Conservation (phyloP, 169 alveolate species). For the Plasmodium blacklocki region DNA sequence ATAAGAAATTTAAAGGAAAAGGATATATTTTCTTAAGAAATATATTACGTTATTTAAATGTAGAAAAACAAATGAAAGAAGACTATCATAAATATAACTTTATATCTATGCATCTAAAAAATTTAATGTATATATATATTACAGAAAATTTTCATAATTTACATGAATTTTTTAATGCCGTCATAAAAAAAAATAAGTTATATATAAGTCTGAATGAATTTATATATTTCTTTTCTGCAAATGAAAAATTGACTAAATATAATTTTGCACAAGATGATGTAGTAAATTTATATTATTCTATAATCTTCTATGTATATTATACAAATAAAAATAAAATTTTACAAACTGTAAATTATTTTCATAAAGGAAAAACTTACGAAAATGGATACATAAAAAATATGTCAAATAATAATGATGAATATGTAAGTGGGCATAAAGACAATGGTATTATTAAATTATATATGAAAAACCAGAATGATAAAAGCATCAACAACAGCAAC, state of each 20-base stretch:
- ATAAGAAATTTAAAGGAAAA: constrained; percentile 33
- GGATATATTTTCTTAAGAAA: constrained; percentile 54
- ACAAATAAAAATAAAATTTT: constrained; percentile 59
- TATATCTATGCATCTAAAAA: constrained; percentile 37
- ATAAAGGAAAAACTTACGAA: neutral
- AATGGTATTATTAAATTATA: neutral
- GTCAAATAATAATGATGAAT: neutral
- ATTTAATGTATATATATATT: constrained; percentile 57
- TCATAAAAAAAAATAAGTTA: constrained; percentile 48
- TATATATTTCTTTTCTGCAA: constrained; percentile 49
- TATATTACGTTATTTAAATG: constrained; percentile 48
- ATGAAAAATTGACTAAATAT: constrained; percentile 41
- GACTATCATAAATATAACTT: constrained; percentile 55
- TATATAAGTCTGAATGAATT: constrained; percentile 63
- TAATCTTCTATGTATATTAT: constrained; percentile 61
- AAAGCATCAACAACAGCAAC: neutral
- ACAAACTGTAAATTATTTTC: constrained; percentile 25
- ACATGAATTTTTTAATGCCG: constrained; percentile 34
- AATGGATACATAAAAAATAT: neutral
- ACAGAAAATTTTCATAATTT: constrained; percentile 47
- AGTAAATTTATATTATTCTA: constrained; percentile 42
- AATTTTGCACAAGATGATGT: constrained; percentile 44
- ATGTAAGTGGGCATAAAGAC: neutral
- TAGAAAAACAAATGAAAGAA: constrained; percentile 55
- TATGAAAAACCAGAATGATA: neutral